Evolutionary conservation across 257 asterid genomes (phyloP).

Genomic region (Paulownia fortunei): DNA sequence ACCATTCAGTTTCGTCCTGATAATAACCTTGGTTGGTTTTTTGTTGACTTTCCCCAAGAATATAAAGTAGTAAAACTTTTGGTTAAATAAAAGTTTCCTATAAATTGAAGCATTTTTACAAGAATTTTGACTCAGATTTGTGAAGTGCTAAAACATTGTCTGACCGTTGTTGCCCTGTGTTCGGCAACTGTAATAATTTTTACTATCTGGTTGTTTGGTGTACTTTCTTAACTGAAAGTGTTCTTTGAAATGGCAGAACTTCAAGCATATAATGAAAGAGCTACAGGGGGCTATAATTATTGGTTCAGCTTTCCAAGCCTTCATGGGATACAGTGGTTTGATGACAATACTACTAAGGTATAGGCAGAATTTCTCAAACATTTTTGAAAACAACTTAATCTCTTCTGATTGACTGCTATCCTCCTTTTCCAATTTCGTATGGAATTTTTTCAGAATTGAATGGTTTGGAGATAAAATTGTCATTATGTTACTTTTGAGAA

Average conservation of each 20-base stretch:
- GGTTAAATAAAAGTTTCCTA: no score
- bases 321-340: constrained; percentile 94
- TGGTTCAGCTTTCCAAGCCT: constrained; percentile 92
- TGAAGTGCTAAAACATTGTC: no score
- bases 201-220: neutral
- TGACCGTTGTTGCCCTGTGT: no score
- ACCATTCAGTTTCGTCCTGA: constrained; percentile 6
- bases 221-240: constrained; percentile 13
- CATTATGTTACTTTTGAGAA: neutral
- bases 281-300: constrained; percentile 95
- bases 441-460: neutral
- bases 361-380: no score
- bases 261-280: constrained; percentile 95
- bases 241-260: constrained; percentile 69
- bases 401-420: neutral
- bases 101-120: no score
- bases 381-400: neutral
- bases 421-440: no score
- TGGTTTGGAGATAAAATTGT: neutral
- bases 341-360: constrained; percentile 82
- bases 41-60: neutral
- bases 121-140: no score
- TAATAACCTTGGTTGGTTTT: neutral
- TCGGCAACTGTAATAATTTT: neutral
- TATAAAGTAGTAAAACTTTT: neutral